These are phyloP conservation scores for Cutaneotrichosporon sp. DNA, from an alignment of 1,284 basidiomycete species.

Conservation along the genomic window DNA sequence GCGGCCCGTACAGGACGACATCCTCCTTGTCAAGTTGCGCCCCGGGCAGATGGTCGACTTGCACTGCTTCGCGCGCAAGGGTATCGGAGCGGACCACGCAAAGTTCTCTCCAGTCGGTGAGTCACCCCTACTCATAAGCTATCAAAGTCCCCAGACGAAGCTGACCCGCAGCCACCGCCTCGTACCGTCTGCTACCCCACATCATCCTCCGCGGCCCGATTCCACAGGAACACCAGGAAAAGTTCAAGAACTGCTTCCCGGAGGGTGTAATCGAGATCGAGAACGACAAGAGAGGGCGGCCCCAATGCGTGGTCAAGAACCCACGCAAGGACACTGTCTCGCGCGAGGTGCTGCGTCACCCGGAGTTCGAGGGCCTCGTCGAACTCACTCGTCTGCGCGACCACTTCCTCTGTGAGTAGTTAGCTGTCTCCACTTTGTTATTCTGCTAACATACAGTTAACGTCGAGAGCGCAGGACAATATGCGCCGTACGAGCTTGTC, in stretches of 20 bases:
- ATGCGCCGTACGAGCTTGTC: conserved; percentile 76
- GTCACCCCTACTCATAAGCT: conserved; percentile 35
- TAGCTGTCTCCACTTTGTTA: not conserved
- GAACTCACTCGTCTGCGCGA: conserved; percentile 82
- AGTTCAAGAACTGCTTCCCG: conserved; percentile 85
- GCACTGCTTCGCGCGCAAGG: conserved; percentile 75
- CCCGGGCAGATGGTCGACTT: conserved; percentile 76
- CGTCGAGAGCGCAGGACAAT: conserved; percentile 85
- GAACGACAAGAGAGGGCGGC: conserved; percentile 49
- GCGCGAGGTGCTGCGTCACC: conserved; percentile 85
- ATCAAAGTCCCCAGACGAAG: too few species aligned
- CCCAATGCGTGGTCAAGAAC: conserved; percentile 56
- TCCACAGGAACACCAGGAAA: conserved; percentile 58
- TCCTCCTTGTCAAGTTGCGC: conserved; percentile 87
- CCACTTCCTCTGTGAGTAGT: conserved; percentile 77
- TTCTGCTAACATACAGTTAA: conserved; percentile 57
- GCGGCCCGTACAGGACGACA: conserved; percentile 62
- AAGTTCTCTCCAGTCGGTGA: conserved; percentile 95
- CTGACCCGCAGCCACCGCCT: conserved; percentile 70
- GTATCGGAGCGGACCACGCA: conserved; percentile 92
- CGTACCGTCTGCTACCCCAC: conserved; percentile 86
- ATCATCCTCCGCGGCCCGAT: conserved; percentile 73
- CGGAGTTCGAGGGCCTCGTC: conserved; percentile 82
- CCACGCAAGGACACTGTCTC: conserved; percentile 82
- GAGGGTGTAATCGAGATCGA: conserved; percentile 76